A percentile compares a stretch with the other conserved stretches of the same genome.
Evolutionary conservation across 345 rosid species (phyloP).

Genomic region (Rhizophora apiculata): DNA sequence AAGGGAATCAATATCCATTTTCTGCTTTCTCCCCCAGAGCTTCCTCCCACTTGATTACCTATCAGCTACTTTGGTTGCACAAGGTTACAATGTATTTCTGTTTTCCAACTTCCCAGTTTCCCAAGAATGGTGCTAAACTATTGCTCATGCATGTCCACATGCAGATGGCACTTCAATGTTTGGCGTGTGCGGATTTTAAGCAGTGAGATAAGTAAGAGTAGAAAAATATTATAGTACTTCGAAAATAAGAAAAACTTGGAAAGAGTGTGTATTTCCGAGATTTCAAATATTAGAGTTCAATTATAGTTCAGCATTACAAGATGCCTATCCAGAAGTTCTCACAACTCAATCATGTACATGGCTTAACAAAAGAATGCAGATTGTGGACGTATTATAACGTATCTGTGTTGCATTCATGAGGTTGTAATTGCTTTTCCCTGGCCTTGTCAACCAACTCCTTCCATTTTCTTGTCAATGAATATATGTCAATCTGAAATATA

Average conservation of each 20-base stretch:
- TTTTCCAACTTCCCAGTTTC: not conserved
- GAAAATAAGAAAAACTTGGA: too few species aligned
- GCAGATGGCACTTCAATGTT: not conserved
- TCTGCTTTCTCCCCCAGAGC: too few species aligned
- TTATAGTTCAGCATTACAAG: too few species aligned
- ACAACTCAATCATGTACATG: not conserved
- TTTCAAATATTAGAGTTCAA: too few species aligned
- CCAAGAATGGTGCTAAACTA: not conserved
- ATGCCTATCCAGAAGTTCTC: too few species aligned
- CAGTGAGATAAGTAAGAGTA: too few species aligned
- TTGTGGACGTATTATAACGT: not conserved
- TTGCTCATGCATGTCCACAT: not conserved
- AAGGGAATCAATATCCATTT: too few species aligned
- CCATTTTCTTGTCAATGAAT: constrained; percentile 92
- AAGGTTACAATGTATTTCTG: not conserved
- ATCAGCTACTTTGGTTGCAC: not conserved
- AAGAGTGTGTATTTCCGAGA: too few species aligned
- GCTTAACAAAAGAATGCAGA: not conserved
- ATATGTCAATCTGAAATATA: constrained; percentile 71
- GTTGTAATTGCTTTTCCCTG: constrained; percentile 87
- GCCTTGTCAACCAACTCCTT: constrained; percentile 96
- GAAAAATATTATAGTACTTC: too few species aligned
- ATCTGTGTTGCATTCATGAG: constrained; percentile 89
- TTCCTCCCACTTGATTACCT: too few species aligned
- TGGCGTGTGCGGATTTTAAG: not conserved